Percentiles rank a stretch among this genome's conserved stretches.
Evolutionary conservation across 106 monocot species (phyloP).

Genomic region (Dendrobium catenatum): DNA sequence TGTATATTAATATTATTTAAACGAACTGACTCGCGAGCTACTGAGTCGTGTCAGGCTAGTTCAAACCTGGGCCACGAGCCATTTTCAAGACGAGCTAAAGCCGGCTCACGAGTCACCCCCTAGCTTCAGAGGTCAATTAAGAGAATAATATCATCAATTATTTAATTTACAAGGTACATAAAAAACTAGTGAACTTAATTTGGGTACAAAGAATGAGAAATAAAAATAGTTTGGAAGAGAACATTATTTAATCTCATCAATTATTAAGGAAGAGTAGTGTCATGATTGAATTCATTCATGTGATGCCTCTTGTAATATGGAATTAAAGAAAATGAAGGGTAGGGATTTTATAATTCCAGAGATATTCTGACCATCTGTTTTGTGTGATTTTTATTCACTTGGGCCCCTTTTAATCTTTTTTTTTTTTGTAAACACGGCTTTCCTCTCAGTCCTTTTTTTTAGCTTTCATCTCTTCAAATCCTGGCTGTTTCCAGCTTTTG

Average conservation of each 20-base stretch:
- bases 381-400: conserved; percentile 13
- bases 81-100: too few relatives aligned
- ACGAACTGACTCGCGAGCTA: too few relatives aligned
- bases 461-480: conserved; percentile 1
- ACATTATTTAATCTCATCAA: conserved; percentile 1
- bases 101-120: too few relatives aligned
- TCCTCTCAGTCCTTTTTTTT: background rate
- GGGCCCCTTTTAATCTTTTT: background rate
- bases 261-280: conserved; percentile 8
- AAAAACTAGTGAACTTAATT: too few relatives aligned
- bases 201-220: too few relatives aligned
- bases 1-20: too few relatives aligned
- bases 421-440: background rate
- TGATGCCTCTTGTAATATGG: conserved; percentile 7
- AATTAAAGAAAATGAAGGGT: conserved; percentile 12
- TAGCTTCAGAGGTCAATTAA: too few relatives aligned
- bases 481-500: conserved; percentile 32
- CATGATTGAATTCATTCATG: conserved; percentile 25
- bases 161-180: too few relatives aligned
- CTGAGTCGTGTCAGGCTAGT: too few relatives aligned
- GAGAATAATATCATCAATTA: too few relatives aligned
- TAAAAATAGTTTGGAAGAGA: too few relatives aligned
- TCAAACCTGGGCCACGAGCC: too few relatives aligned
- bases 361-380: conserved; percentile 18
- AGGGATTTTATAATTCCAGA: conserved; percentile 2